Percentiles rank a stretch among this genome's conserved stretches.
Evolutionary conservation across 495 filamentous ascomycete species (phyloP).

Genomic region (Penicillium antarcticum): DNA sequence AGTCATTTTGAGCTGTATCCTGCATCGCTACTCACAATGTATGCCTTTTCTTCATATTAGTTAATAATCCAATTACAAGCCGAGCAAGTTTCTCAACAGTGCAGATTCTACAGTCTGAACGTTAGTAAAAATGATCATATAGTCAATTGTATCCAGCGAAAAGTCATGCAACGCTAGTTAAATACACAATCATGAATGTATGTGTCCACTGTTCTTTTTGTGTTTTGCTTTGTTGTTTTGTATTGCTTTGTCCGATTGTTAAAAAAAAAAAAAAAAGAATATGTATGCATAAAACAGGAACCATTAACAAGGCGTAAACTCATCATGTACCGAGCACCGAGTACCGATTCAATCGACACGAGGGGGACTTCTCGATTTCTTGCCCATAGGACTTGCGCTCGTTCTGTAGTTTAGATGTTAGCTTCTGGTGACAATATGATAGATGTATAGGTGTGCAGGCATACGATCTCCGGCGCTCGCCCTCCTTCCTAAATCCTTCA

Average conservation of each 20-base stretch:
- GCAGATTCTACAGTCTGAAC: too few relatives aligned
- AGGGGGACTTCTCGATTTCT: slow-evolving; percentile 31
- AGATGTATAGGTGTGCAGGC: slow-evolving; percentile 21
- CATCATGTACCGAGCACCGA: not conserved
- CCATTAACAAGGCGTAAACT: not conserved
- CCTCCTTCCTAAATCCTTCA: slow-evolving; percentile 76
- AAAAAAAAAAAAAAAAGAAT: not conserved
- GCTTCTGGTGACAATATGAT: not conserved
- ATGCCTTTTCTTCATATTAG: too few relatives aligned
- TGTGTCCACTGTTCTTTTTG: slow-evolving; percentile 1
- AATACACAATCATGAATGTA: not conserved
- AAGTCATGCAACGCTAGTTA: slow-evolving; percentile 5
- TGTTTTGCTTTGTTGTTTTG: not conserved
- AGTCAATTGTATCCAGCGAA: too few relatives aligned
- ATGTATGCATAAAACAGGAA: not conserved
- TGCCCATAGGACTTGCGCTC: slow-evolving; percentile 19
- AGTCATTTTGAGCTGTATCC: too few relatives aligned
- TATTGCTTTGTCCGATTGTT: too few relatives aligned
- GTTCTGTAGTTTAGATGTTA: slow-evolving; percentile 5
- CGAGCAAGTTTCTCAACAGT: too few relatives aligned
- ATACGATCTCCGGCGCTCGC: slow-evolving; percentile 73
- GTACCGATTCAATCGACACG: slow-evolving; percentile 27
- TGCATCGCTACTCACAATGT: too few relatives aligned
- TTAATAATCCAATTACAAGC: too few relatives aligned
- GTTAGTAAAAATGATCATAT: too few relatives aligned